Conservation (phyloP, 768 basidiomycete genomes). For the Mycena venus region DNA sequence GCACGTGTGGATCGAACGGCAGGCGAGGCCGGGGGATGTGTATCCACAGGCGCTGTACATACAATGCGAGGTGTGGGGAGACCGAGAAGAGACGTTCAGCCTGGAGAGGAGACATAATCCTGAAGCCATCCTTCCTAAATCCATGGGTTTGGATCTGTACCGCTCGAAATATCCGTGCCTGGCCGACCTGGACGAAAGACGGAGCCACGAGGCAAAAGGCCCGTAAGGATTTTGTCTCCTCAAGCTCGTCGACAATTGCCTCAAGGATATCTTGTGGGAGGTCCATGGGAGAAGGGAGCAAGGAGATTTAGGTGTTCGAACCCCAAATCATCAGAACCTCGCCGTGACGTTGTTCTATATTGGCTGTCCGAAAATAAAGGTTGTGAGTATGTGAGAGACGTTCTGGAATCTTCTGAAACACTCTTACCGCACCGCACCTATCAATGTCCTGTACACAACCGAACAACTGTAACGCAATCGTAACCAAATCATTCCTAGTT, state of each 20-base stretch:
- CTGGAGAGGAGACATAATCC: background rate
- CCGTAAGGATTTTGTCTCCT: background rate
- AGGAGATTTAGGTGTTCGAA: too few relatives aligned
- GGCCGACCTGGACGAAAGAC: background rate
- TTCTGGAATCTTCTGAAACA: too few relatives aligned
- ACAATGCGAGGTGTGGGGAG: background rate
- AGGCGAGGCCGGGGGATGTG: background rate
- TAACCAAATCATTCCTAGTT: too few relatives aligned
- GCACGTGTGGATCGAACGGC: too few relatives aligned
- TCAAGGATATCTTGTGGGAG: background rate
- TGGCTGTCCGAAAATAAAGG: too few relatives aligned
- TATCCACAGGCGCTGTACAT: background rate
- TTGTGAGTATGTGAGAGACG: too few relatives aligned
- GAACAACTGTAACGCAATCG: too few relatives aligned
- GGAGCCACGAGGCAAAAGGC: background rate
- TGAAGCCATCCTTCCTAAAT: background rate
- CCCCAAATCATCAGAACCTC: too few relatives aligned
- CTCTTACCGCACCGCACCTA: too few relatives aligned
- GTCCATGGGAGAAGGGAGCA: background rate
- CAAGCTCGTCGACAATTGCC: background rate
- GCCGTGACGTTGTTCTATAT: too few relatives aligned
- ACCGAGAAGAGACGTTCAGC: background rate
- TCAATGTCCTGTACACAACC: too few relatives aligned
- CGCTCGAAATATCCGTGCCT: background rate
- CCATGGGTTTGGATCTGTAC: background rate